Evolutionary conservation across 306 rosid genomes (phyloP).

Genomic region (Lathyrus sativus): DNA sequence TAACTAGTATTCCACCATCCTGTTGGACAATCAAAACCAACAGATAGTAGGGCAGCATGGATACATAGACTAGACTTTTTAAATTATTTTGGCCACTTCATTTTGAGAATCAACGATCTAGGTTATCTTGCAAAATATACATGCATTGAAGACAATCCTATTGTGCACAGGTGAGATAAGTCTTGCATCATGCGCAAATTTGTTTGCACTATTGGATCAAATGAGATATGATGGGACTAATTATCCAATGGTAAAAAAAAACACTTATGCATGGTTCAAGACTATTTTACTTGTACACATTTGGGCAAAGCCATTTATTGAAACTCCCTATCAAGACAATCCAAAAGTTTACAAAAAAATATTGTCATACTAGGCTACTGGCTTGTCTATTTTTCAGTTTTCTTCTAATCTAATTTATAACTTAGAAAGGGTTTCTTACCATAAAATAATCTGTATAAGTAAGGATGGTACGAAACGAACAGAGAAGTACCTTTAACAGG

Average conservation of each 20-base stretch:
- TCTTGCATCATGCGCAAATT: no score
- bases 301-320: background rate
- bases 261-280: no score
- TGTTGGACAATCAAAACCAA: constrained; percentile 37
- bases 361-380: constrained; percentile 6
- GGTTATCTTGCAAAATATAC: background rate
- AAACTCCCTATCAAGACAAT: constrained; percentile 17
- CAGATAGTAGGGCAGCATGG: constrained; percentile 8
- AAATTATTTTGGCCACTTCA: constrained; percentile 30
- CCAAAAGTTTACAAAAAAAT: constrained; percentile 4
- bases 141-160: no score
- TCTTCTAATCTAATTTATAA: background rate
- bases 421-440: constrained; percentile 8
- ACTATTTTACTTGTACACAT: no score
- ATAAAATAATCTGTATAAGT: constrained; percentile 1
- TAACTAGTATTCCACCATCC: constrained; percentile 62
- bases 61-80: constrained; percentile 15
- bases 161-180: no score
- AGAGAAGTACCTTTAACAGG: constrained; percentile 68
- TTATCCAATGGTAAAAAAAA: no score
- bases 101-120: constrained; percentile 13
- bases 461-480: background rate
- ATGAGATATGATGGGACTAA: no score
- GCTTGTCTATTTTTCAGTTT: constrained; percentile 11
- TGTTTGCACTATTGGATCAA: no score